phyloP scores from a whole-genome alignment of 345 rosid genomes.

The Lepidium didymum region DNA sequence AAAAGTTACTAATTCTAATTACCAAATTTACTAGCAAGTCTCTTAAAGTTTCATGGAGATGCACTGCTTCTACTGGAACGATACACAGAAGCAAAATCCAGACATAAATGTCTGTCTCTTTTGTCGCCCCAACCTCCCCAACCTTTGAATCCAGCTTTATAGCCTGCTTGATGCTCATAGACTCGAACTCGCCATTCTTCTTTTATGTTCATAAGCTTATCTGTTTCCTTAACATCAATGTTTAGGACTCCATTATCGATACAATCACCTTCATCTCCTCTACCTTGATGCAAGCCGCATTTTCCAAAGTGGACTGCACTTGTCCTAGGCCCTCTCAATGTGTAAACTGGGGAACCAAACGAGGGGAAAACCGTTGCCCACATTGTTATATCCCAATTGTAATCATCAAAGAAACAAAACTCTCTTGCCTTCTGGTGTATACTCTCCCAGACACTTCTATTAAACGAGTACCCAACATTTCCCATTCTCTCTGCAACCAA shows the following conservation, averaged over 20 bases:
- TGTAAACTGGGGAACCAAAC: constrained; percentile 77
- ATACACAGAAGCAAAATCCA: constrained; percentile 51
- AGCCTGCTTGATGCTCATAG: constrained; percentile 67
- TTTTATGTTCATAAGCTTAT: constrained; percentile 55
- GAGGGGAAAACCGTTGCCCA: constrained; percentile 96
- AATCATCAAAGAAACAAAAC: constrained; percentile 91
- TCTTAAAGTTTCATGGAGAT: constrained; percentile 18
- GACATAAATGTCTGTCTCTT: constrained; percentile 74
- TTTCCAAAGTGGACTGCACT: constrained; percentile 96
- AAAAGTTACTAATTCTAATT: neutral
- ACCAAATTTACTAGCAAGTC: constrained; percentile 11
- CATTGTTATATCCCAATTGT: constrained; percentile 99
- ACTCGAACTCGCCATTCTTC: constrained; percentile 54
- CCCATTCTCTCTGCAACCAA: constrained; percentile 96
- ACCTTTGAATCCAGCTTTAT: constrained; percentile 94
- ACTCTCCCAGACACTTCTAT: constrained; percentile 75
- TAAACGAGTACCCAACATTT: constrained; percentile 82
- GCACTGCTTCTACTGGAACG: constrained; percentile 1
- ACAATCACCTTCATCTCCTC: constrained; percentile 48
- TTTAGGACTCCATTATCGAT: constrained; percentile 66
- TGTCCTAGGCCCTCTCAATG: constrained; percentile 80
- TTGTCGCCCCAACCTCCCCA: constrained; percentile 99
- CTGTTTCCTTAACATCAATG: constrained; percentile 48
- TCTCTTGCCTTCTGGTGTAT: constrained; percentile 71
- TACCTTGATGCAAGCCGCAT: constrained; percentile 97